A percentile compares a stretch with the other conserved stretches of the same genome.
phyloP scores from a whole-genome alignment of 2,329 filamentous ascomycete genomes.

The Fusarium proliferatum region DNA sequence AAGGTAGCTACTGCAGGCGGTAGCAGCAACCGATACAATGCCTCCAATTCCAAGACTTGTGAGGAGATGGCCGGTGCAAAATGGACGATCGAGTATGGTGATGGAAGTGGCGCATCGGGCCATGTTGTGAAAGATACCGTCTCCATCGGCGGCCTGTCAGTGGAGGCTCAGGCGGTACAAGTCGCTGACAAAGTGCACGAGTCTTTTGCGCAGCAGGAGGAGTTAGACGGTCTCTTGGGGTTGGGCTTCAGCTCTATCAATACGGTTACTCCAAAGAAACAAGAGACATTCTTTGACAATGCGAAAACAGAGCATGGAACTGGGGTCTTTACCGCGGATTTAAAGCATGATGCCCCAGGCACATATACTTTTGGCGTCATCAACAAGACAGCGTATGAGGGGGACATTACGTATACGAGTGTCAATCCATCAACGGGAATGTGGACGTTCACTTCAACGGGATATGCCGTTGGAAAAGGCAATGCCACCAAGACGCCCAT shows the following conservation, averaged over 20 bases:
- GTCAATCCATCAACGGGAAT: conserved; percentile 71
- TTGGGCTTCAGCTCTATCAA: conserved; percentile 58
- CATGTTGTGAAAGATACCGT: conserved; percentile 58
- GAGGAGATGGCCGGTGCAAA: conserved; percentile 50
- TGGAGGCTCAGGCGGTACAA: conserved; percentile 56
- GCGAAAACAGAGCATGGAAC: conserved; percentile 31
- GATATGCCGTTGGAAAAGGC: conserved; percentile 29
- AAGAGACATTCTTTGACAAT: conserved; percentile 58
- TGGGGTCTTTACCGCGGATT: conserved; percentile 74
- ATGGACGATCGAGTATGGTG: conserved; percentile 59
- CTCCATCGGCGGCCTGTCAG: conserved; percentile 55
- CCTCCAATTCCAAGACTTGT: conserved; percentile 53
- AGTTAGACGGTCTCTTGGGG: conserved; percentile 57
- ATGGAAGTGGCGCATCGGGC: conserved; percentile 56
- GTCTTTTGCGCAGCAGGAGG: conserved; percentile 53
- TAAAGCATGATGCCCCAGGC: conserved; percentile 66
- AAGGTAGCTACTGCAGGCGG: conserved; percentile 52
- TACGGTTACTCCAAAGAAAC: conserved; percentile 53
- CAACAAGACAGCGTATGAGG: conserved; percentile 71
- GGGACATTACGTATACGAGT: conserved; percentile 69
- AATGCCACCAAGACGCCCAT: conserved; percentile 45
- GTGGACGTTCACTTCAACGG: conserved; percentile 66
- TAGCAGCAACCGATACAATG: conserved; percentile 54
- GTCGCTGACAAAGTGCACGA: conserved; percentile 55
- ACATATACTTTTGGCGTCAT: conserved; percentile 81